Conservation (phyloP, 352 stramenopile genomes). For the Phytophthora niederhauseri region DNA sequence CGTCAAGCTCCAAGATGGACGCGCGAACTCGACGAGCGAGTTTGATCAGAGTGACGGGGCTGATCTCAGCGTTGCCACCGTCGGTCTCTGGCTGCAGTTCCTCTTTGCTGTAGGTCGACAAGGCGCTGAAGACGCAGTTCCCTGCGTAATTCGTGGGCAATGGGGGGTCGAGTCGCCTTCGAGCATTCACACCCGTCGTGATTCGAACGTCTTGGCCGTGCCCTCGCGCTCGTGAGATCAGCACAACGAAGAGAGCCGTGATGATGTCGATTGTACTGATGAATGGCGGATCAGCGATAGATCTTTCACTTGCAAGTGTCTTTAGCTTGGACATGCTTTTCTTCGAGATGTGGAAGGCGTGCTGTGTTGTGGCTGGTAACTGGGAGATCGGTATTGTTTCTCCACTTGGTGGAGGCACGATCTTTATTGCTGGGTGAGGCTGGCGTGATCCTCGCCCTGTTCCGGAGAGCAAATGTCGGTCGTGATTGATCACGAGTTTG, state of each 20-base stretch:
- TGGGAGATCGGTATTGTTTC: not conserved
- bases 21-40: not conserved
- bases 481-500: conserved; percentile 32
- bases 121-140: conserved; percentile 50
- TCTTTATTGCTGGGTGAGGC: conserved; percentile 40
- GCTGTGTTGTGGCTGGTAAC: conserved; percentile 30
- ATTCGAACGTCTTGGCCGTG: conserved; percentile 42
- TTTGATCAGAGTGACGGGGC: not conserved
- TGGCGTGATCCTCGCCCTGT: conserved; percentile 15
- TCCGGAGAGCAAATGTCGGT: conserved; percentile 36
- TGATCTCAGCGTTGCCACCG: not conserved
- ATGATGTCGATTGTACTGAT: conserved; percentile 51
- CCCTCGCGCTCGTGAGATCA: conserved; percentile 46
- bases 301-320: not conserved
- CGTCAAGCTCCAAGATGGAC: not conserved
- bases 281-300: conserved; percentile 14
- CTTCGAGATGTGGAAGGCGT: conserved; percentile 40
- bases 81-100: conserved; percentile 22
- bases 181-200: conserved; percentile 47
- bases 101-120: conserved; percentile 31
- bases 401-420: not conserved
- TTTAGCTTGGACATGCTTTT: conserved; percentile 32
- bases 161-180: conserved; percentile 41
- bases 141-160: conserved; percentile 43
- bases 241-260: conserved; percentile 44